These are phyloP conservation scores for Tetrastigma voinierianum DNA, from an alignment of 164 flowering plant species.

Conservation along the genomic window DNA sequence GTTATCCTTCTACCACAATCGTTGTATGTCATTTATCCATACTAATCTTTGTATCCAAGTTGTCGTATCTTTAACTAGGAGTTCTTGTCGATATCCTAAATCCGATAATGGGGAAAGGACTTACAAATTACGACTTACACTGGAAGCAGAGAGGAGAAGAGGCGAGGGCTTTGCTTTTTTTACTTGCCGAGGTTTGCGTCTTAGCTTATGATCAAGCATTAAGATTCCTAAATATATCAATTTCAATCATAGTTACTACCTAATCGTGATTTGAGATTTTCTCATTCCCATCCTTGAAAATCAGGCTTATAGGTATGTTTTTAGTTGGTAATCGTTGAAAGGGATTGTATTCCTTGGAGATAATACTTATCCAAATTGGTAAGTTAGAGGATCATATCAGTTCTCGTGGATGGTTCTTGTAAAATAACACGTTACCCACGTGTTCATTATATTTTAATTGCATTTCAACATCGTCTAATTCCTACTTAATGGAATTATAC, in stretches of 20 bases:
- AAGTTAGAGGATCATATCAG: too few relatives aligned
- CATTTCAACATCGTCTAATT: too few relatives aligned
- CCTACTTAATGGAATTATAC: too few relatives aligned
- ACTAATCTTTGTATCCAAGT: not conserved
- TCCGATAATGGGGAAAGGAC: conserved; percentile 98
- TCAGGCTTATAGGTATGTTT: too few relatives aligned
- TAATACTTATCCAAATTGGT: too few relatives aligned
- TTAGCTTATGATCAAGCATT: not conserved
- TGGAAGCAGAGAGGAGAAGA: conserved; percentile 94
- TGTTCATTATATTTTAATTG: too few relatives aligned
- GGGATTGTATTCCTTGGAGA: too few relatives aligned
- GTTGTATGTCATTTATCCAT: conserved; percentile 2
- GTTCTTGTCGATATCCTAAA: conserved; percentile 98
- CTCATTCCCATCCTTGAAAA: too few relatives aligned
- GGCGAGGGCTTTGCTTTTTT: conserved; percentile 39
- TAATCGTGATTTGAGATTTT: too few relatives aligned
- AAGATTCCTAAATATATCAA: not conserved
- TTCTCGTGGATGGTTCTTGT: too few relatives aligned
- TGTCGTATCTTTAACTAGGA: conserved; percentile 40
- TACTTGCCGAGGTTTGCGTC: not conserved
- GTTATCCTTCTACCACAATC: not conserved
- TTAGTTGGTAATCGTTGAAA: too few relatives aligned
- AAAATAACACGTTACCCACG: too few relatives aligned
- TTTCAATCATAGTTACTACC: not conserved
- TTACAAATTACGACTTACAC: conserved; percentile 97